These are phyloP conservation scores for Articulospora tetracladia DNA, from an alignment of 495 filamentous ascomycete species.

Conservation along the genomic window DNA sequence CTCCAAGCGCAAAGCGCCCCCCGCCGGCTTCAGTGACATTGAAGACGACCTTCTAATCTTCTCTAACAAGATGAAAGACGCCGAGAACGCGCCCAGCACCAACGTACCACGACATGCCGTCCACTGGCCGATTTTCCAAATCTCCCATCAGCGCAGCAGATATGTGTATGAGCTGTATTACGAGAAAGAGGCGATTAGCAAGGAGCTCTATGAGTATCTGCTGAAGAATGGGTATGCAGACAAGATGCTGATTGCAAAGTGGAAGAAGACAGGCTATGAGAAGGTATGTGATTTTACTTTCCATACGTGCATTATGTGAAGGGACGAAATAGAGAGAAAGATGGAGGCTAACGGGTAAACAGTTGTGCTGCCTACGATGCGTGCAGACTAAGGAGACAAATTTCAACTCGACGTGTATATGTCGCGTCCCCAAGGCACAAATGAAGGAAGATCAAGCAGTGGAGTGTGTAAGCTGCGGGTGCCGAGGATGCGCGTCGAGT, in stretches of 20 bases:
- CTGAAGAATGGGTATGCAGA: slow-evolving; percentile 97
- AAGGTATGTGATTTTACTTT: slow-evolving; percentile 55
- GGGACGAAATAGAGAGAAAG: background rate
- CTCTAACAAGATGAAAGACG: slow-evolving; percentile 98
- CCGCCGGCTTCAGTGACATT: slow-evolving; percentile 93
- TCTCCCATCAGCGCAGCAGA: slow-evolving; percentile 85
- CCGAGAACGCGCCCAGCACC: slow-evolving; percentile 64
- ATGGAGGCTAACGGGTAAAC: slow-evolving; percentile 2
- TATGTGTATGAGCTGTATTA: slow-evolving; percentile 99
- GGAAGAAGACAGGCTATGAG: slow-evolving; percentile 99
- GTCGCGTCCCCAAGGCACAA: slow-evolving; percentile 88
- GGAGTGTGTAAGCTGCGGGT: slow-evolving; percentile 96
- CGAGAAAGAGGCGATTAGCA: slow-evolving; percentile 91
- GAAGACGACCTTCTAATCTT: slow-evolving; percentile 96
- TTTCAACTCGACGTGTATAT: slow-evolving; percentile 96
- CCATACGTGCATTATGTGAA: background rate
- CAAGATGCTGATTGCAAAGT: slow-evolving; percentile 93
- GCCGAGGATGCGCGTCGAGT: slow-evolving; percentile 81
- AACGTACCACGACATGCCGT: slow-evolving; percentile 71
- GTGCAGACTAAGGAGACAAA: slow-evolving; percentile 99
- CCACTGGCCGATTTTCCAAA: slow-evolving; percentile 96
- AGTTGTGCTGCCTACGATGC: slow-evolving; percentile 92
- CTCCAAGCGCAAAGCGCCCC: slow-evolving; percentile 83
- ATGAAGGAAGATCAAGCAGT: slow-evolving; percentile 87
- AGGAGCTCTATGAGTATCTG: slow-evolving; percentile 89